Percentiles rank a stretch among this genome's conserved stretches.
Conservation (phyloP, 2,329 filamentous ascomycete genomes). For the Fusarium redolens region DNA sequence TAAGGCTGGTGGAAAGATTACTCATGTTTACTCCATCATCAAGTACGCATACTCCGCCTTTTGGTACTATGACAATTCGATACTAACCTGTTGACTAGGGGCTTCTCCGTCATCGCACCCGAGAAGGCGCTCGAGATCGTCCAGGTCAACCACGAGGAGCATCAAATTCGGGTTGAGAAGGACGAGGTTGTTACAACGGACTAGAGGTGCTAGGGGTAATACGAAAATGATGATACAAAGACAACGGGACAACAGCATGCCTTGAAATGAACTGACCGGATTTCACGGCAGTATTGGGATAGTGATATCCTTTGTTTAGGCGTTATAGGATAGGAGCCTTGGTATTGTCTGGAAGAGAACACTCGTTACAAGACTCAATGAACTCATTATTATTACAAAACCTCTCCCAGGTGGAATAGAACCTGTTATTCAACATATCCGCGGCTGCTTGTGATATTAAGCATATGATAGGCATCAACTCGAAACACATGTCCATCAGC, state of each 20-base stretch:
- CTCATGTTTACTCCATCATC: constrained; percentile 77
- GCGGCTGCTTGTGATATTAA: neutral
- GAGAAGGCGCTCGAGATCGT: constrained; percentile 76
- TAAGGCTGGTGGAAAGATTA: constrained; percentile 79
- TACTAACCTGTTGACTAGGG: constrained; percentile 62
- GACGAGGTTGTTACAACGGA: constrained; percentile 72
- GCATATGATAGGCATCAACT: neutral
- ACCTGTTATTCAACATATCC: neutral
- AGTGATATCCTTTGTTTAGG: constrained; percentile 29
- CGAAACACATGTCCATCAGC: neutral
- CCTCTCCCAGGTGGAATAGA: neutral
- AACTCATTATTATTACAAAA: constrained; percentile 3
- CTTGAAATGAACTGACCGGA: constrained; percentile 15
- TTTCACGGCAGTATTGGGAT: constrained; percentile 14
- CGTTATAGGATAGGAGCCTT: constrained; percentile 38
- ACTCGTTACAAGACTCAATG: constrained; percentile 27
- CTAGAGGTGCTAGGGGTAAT: constrained; percentile 5
- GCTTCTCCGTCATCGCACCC: constrained; percentile 80
- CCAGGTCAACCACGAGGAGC: constrained; percentile 66
- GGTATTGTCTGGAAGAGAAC: constrained; percentile 21
- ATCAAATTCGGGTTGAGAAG: constrained; percentile 72
- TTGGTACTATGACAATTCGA: neutral
- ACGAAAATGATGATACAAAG: constrained; percentile 10
- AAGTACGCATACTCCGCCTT: constrained; percentile 62
- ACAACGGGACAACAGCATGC: constrained; percentile 19